Conservation (phyloP, 1,139 yeast species). For the Arxiozyma bovina region DNA sequence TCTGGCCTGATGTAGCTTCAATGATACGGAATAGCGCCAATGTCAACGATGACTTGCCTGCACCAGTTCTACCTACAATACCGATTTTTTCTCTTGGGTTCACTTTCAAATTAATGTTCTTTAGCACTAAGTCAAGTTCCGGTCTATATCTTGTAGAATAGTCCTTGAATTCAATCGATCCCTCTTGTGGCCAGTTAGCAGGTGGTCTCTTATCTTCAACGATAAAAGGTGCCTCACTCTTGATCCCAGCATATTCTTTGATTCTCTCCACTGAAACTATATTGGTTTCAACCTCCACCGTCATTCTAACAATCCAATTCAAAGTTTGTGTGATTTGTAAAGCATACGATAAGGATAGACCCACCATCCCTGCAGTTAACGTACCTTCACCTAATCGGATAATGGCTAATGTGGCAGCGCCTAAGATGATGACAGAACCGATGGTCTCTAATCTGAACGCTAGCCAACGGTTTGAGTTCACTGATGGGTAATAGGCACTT, state of each 20-base stretch:
- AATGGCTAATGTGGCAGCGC: conserved; percentile 77
- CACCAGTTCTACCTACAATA: conserved; percentile 94
- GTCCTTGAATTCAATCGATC: conserved; percentile 60
- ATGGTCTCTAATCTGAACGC: conserved; percentile 87
- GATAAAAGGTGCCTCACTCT: conserved; percentile 74
- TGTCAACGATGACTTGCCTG: conserved; percentile 90
- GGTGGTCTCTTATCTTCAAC: conserved; percentile 65
- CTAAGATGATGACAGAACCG: conserved; percentile 79
- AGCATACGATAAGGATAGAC: conserved; percentile 87
- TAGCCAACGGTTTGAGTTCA: conserved; percentile 92
- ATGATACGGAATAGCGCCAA: conserved; percentile 83
- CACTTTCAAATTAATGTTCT: conserved; percentile 57
- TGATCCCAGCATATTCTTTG: conserved; percentile 68
- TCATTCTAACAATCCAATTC: conserved; percentile 97
- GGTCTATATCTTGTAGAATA: conserved; percentile 83
- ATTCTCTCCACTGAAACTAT: conserved; percentile 95
- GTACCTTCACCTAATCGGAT: conserved; percentile 56
- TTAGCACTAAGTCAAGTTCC: conserved; percentile 73
- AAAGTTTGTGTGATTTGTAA: conserved; percentile 85
- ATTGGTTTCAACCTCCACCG: conserved; percentile 93
- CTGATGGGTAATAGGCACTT: conserved; percentile 89
- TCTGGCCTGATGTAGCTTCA: conserved; percentile 67
- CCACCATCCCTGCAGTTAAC: conserved; percentile 83
- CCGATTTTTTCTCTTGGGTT: conserved; percentile 82
- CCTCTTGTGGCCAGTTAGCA: conserved; percentile 65